Evolutionary conservation across 2,329 filamentous ascomycete species (phyloP), one percentile per base, ranked within the genome.

Genomic region (Colletotrichum zoysiae): DNA sequence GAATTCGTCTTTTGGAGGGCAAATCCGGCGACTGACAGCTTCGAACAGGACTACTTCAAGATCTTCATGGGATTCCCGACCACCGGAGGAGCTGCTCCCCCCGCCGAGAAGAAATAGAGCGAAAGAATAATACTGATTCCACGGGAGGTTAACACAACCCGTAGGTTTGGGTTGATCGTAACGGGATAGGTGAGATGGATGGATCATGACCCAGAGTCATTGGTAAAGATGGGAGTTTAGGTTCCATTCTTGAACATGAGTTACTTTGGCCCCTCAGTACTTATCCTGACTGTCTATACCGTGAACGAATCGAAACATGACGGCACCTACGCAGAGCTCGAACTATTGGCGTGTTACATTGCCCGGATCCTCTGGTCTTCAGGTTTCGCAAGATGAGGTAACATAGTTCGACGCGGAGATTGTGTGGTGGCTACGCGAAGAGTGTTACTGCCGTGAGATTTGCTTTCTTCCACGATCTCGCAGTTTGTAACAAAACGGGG

Each of bases 31-130:
- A 65, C 76, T 79, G 63, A 79, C 71, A 1, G 60, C 68, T 56
- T 75, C 65, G 50, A 58, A 5, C 73, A 90, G 88, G 93, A 95
- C 78, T 94, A 92, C 76, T 95, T 95, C 88, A 95, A 96, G 88
- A 93, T 96, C 78, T 93, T 93, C 80, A 94, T 96, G 90, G 93
- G 94, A 53, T 83, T 97, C 65, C 94, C 94, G 2, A 96, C 94
- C 5, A 97, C 94, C 1, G 94, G 93, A 71, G 92, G 93, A 55
- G 83, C 86, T 11, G 83, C 86, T 35, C 85, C 86, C 12, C 82
- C 88, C 2, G 81, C 86, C 65, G 84, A 90, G 80, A 84, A 86
- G 81, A 82, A 86, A 78, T 76, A 53, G 77, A 69, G 20, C 35
- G 1, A 33, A 4, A 9, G 5, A 20, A n/a, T 11, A 18, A 12